Evolutionary conservation across 2,329 filamentous ascomycete species (phyloP).

Genomic region (Mycosphaerella sp.): DNA sequence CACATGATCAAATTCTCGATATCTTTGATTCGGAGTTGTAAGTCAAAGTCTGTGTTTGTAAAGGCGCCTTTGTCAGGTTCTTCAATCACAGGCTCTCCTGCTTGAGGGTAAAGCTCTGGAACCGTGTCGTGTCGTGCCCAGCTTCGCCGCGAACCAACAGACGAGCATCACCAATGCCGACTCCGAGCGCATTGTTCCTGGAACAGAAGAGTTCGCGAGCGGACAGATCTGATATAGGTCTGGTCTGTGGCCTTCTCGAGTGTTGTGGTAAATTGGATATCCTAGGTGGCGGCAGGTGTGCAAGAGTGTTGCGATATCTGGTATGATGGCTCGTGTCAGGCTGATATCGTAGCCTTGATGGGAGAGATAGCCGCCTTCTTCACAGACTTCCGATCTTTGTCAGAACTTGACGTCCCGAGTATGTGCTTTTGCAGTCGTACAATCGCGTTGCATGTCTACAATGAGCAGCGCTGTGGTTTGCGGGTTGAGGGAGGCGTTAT

Average conservation of each 20-base stretch:
- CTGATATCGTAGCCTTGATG: constrained; percentile 43
- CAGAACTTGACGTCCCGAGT: not conserved
- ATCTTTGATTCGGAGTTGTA: constrained; percentile 46
- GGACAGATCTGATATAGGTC: constrained; percentile 53
- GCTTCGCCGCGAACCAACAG: constrained; percentile 53
- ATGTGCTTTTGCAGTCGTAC: constrained; percentile 12
- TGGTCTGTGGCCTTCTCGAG: constrained; percentile 49
- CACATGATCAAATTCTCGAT: constrained; percentile 49
- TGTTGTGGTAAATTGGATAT: constrained; percentile 47
- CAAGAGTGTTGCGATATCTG: constrained; percentile 39
- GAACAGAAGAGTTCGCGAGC: constrained; percentile 50
- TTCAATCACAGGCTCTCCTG: constrained; percentile 48
- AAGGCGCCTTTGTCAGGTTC: constrained; percentile 52
- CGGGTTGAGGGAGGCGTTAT: constrained; percentile 25
- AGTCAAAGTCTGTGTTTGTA: constrained; percentile 50
- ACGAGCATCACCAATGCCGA: constrained; percentile 49
- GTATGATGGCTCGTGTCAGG: constrained; percentile 42
- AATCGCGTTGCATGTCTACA: constrained; percentile 54
- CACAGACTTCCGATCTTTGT: constrained; percentile 34
- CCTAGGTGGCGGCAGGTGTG: constrained; percentile 37
- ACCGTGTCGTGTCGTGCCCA: constrained; percentile 57
- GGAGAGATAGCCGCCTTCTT: constrained; percentile 45
- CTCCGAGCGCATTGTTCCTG: constrained; percentile 45
- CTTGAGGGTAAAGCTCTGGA: constrained; percentile 46
- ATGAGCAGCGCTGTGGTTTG: constrained; percentile 47